A percentile compares a stretch with the other conserved stretches of the same genome.
Conservation (phyloP, 441 rosid genomes). For the Sinapis alba region DNA sequence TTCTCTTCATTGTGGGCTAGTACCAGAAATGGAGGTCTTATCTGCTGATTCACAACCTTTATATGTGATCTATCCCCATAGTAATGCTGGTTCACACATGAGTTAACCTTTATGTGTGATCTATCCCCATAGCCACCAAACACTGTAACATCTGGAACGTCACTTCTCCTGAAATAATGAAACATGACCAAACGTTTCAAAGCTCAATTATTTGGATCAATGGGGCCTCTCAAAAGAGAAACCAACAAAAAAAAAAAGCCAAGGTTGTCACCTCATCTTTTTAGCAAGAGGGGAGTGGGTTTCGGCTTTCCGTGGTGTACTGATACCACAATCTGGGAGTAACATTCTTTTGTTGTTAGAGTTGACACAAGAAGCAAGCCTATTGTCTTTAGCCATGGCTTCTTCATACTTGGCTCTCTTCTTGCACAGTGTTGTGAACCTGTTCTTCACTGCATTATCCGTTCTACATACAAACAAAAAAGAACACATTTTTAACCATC, state of each 20-base stretch:
- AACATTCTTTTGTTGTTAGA: constrained; percentile 73
- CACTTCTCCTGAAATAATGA: constrained; percentile 61
- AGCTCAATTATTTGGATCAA: neutral
- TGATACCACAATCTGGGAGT: constrained; percentile 44
- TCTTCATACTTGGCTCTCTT: constrained; percentile 91
- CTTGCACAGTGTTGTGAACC: constrained; percentile 95
- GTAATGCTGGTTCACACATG: neutral
- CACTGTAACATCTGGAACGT: constrained; percentile 52
- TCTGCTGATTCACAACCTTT: constrained; percentile 52
- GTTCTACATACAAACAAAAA: constrained; percentile 56
- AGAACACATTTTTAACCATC: neutral
- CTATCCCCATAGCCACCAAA: constrained; percentile 51
- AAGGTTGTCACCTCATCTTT: constrained; percentile 58
- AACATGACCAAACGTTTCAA: constrained; percentile 11
- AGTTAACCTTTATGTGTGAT: constrained; percentile 54
- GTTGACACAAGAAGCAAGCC: constrained; percentile 50
- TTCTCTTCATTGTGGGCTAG: constrained; percentile 59
- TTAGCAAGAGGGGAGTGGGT: constrained; percentile 50
- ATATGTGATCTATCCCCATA: constrained; percentile 26
- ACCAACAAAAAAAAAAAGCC: neutral
- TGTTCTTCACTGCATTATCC: constrained; percentile 97
- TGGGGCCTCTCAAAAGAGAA: neutral
- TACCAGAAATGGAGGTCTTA: constrained; percentile 68
- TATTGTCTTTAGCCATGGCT: constrained; percentile 87
- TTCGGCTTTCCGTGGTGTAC: constrained; percentile 49